phyloP scores from a whole-genome alignment of 257 asterid genomes.

The Solanum tacnaense region DNA sequence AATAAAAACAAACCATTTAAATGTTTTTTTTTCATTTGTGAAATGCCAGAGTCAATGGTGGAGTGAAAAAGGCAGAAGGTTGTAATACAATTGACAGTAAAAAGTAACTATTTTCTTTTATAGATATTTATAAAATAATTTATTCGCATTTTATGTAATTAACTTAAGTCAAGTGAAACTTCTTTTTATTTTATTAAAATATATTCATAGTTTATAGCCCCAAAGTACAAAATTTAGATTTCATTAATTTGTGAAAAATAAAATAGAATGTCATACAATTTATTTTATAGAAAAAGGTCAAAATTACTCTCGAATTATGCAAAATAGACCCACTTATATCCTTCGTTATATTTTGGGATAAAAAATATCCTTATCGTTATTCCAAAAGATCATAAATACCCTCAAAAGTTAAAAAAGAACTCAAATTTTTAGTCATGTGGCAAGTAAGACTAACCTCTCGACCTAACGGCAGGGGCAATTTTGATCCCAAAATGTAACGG shows the following conservation, averaged over 20 bases:
- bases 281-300: not conserved
- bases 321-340: too few species aligned
- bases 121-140: not conserved
- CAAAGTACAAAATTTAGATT: not conserved
- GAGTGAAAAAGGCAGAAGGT: not conserved
- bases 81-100: not conserved
- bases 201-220: not conserved
- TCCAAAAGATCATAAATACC: too few species aligned
- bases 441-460: not conserved
- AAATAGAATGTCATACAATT: not conserved
- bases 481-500: fast-evolving
- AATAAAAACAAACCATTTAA: not conserved
- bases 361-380: too few species aligned
- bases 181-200: not conserved
- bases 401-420: too few species aligned
- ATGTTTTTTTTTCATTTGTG: not conserved
- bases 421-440: too few species aligned
- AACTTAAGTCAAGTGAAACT: not conserved
- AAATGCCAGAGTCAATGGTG: not conserved
- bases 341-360: too few species aligned
- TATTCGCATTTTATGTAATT: too few species aligned
- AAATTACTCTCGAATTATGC: fast-evolving
- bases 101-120: not conserved
- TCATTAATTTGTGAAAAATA: not conserved
- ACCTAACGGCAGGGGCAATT: fast-evolving